Conservation (phyloP, 352 stramenopile species). For the Globisporangium lucens region DNA sequence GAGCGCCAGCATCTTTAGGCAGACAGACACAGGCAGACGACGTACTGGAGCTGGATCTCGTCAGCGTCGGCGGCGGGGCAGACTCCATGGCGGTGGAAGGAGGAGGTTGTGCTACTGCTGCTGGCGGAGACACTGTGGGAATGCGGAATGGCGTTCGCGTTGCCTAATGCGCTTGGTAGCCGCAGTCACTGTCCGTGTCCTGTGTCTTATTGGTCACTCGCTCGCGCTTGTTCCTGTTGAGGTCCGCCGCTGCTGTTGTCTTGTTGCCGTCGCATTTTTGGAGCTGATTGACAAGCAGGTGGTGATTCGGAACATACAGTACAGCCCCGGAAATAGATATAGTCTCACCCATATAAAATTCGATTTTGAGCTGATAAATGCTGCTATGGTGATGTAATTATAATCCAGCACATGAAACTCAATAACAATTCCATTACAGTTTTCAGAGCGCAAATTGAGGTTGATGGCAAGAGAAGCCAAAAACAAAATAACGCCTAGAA, state of each 20-base stretch:
- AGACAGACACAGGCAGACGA: not conserved
- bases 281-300: not conserved
- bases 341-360: too few relatives aligned
- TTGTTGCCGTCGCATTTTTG: not conserved
- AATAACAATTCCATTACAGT: too few relatives aligned
- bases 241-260: not conserved
- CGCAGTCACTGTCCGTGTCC: not conserved
- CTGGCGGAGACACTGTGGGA: not conserved
- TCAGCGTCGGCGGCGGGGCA: not conserved
- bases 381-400: too few relatives aligned
- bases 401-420: too few relatives aligned
- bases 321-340: too few relatives aligned
- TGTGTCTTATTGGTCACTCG: not conserved
- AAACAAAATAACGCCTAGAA: too few relatives aligned
- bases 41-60: slow-evolving; percentile 11
- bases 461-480: too few relatives aligned
- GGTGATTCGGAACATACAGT: too few relatives aligned
- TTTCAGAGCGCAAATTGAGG: too few relatives aligned
- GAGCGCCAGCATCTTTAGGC: not conserved
- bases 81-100: not conserved
- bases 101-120: not conserved
- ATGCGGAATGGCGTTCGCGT: not conserved
- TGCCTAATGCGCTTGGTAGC: not conserved
- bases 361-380: too few relatives aligned
- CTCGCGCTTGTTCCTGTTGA: not conserved